phyloP scores from a whole-genome alignment of 768 basidiomycete species.

The Boletus subcaerulescens region DNA sequence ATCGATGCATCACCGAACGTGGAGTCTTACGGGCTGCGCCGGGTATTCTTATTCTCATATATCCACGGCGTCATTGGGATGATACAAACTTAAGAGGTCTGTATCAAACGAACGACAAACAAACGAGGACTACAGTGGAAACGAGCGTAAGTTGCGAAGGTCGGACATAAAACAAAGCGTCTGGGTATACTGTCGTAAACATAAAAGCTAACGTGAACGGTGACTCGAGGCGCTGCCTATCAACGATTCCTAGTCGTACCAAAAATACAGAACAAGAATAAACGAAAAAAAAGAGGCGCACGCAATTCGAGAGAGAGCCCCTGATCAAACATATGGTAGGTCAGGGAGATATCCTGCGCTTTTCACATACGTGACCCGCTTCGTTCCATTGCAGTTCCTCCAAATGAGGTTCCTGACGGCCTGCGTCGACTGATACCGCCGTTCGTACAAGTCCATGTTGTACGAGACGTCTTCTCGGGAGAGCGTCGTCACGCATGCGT shows the following conservation, averaged over 20 bases:
- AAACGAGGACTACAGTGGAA: conserved; percentile 10
- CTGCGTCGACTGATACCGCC: conserved; percentile 28
- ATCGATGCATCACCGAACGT: background rate
- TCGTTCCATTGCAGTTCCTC: conserved; percentile 30
- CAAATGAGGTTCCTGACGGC: conserved; percentile 25
- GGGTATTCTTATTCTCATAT: background rate
- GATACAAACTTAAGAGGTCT: background rate
- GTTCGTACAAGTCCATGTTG: conserved; percentile 33
- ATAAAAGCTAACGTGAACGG: conserved; percentile 12
- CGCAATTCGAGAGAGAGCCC: background rate
- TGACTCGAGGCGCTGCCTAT: conserved; percentile 19
- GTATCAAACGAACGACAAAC: conserved; percentile 20
- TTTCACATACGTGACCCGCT: conserved; percentile 30
- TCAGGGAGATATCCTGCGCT: conserved; percentile 29
- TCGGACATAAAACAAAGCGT: conserved; percentile 12
- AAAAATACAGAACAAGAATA: background rate
- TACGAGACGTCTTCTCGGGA: conserved; percentile 31
- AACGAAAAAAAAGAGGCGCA: background rate
- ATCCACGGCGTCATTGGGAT: background rate
- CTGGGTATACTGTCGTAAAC: conserved; percentile 22
- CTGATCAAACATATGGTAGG: conserved; percentile 20
- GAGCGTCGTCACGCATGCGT: conserved; percentile 43
- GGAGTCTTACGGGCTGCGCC: background rate
- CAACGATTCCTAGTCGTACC: conserved; percentile 16
- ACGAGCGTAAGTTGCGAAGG: conserved; percentile 19